These are phyloP conservation scores for Lavandula angustifolia DNA, from an alignment of 257 asterid genomes.

Conservation along the genomic window DNA sequence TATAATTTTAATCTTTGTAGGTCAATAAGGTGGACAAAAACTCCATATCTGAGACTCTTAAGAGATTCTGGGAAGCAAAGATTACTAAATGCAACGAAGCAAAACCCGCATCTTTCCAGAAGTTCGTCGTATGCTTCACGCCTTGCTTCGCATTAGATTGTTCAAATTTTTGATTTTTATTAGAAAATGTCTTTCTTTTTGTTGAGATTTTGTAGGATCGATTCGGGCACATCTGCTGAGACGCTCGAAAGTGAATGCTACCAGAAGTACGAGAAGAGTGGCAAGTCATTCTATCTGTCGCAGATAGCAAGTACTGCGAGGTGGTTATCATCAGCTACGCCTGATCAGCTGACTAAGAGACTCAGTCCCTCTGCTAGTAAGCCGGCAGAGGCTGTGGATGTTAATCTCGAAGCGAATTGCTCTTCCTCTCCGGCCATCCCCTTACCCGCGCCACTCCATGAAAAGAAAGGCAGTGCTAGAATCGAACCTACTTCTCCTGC, in stretches of 20 bases:
- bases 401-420: conserved; percentile 33
- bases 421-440: conserved; percentile 30
- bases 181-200: background rate
- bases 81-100: conserved; percentile 59
- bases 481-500: conserved; percentile 32
- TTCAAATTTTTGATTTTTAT: conserved; percentile 15
- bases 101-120: conserved; percentile 51
- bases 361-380: conserved; percentile 37
- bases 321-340: conserved; percentile 75
- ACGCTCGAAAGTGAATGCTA: conserved; percentile 74
- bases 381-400: conserved; percentile 31
- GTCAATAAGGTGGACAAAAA: conserved; percentile 64
- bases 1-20: conserved; percentile 38
- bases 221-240: conserved; percentile 47
- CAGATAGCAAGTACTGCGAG: conserved; percentile 74
- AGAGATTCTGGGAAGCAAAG: conserved; percentile 77
- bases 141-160: background rate
- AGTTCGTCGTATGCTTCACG: conserved; percentile 46
- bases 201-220: conserved; percentile 48
- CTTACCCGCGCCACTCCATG: conserved; percentile 24
- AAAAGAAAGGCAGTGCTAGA: conserved; percentile 33
- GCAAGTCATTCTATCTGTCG: conserved; percentile 82
- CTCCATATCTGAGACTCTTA: conserved; percentile 60
- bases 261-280: conserved; percentile 61
- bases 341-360: conserved; percentile 49